Evolutionary conservation across 2,329 filamentous ascomycete species (phyloP).

Genomic region (Colletotrichum musae): DNA sequence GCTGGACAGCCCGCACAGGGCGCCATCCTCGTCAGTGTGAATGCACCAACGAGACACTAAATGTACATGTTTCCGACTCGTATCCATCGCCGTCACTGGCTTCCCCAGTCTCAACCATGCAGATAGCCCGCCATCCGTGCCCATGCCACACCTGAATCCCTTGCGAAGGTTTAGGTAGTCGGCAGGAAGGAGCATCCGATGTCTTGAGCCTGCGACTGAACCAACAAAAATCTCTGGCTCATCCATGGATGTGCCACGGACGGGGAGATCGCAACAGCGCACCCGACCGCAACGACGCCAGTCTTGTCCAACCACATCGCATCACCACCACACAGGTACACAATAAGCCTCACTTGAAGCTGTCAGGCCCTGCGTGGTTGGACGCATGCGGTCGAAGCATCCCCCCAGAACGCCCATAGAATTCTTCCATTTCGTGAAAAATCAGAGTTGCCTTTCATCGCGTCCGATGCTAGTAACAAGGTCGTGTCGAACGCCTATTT

Average conservation of each 20-base stretch:
- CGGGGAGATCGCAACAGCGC: conserved; percentile 17
- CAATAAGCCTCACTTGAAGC: conserved; percentile 28
- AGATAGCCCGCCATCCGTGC: background rate
- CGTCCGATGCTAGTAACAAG: conserved; percentile 98
- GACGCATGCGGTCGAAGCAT: background rate
- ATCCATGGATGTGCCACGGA: background rate
- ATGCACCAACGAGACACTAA: conserved; percentile 7
- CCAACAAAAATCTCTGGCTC: conserved; percentile 8
- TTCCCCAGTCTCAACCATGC: background rate
- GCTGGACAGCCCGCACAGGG: conserved; percentile 24
- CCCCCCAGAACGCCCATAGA: conserved; percentile 1
- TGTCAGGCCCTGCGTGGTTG: background rate
- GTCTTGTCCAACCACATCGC: background rate
- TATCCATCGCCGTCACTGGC: background rate
- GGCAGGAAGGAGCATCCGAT: conserved; percentile 20
- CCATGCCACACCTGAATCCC: conserved; percentile 4
- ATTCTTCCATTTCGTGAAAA: conserved; percentile 55
- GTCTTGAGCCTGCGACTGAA: background rate
- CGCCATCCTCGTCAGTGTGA: conserved; percentile 14
- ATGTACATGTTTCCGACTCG: conserved; percentile 8
- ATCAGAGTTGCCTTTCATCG: conserved; percentile 98
- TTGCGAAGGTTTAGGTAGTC: background rate
- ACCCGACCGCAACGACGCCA: conserved; percentile 7
- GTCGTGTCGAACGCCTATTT: conserved; percentile 99
- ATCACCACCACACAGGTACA: background rate